Base-by-base conservation (phyloP, 176 grass and related monocot genomes). In the Eleusine coracana region DNA sequence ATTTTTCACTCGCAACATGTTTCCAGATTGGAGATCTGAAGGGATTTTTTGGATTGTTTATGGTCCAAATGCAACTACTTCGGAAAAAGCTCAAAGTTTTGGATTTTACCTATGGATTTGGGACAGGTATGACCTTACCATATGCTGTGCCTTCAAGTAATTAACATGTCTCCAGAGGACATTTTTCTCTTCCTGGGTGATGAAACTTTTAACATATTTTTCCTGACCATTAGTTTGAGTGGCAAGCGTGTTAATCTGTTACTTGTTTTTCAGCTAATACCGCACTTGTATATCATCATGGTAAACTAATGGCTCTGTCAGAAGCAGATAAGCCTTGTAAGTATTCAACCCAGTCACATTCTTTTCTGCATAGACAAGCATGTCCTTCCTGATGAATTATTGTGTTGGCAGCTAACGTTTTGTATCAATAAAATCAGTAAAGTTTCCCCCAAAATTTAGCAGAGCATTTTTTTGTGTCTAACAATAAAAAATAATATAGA, bases 321-420 rank as follows among this genome's bases (percentile, higher is more conserved):
- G 96, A 98, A 90, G 89, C 87, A 48, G 92, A 98, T 91, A 98
- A 98, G 7, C 92, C 96, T 12, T 98, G 96, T 98, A 93, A 98
- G 96, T 88, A 61, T 58, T 85, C 42, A 29, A 51, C 37, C 52
- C 13, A 71, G 72, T 13, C n/a, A 70, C 54, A 29, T 71, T 17
- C 10, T 80, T 55, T 79, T 88, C 29, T 66, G 64, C 51, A 34
- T 18, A 65, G 50, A 25, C 36, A 20, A 11, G 34, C 16, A 45
- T 31, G 12, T 21, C 5, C 29, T 75, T 49, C 2, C 49, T 82
- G 10, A 31, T 21, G 50, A 58, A 42, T 63, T n/a, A 50, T 14
- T 29, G 12, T n/a, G 39, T 20, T 40, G 17, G 14, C 7, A 10
- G 63, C 21, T 80, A 31, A 48, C 18, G 16, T 67, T 34, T 67